phyloP scores from a whole-genome alignment of 768 basidiomycete genomes.

The Floccularia luteovirens region DNA sequence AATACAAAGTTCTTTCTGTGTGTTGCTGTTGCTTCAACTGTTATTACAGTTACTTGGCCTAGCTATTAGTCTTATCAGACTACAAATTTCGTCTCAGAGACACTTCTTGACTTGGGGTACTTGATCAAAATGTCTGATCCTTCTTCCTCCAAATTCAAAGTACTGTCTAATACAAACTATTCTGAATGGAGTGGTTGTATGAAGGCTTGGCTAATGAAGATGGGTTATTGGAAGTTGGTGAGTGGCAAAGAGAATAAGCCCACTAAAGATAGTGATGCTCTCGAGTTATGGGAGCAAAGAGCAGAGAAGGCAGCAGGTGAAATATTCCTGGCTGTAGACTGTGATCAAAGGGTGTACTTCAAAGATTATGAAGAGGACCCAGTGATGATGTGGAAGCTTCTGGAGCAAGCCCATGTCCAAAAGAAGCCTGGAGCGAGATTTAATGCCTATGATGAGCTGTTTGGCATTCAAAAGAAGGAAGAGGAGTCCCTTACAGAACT shows the following conservation, averaged over 20 bases:
- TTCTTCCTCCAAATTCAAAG: not conserved
- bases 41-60: too few species aligned
- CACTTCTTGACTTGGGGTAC: too few species aligned
- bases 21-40: too few species aligned
- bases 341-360: slow-evolving; percentile 11
- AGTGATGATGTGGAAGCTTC: slow-evolving; percentile 11
- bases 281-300: slow-evolving; percentile 1
- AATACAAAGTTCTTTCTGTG: too few species aligned
- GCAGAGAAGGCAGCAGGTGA: slow-evolving; percentile 11
- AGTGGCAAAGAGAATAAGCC: not conserved
- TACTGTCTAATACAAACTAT: not conserved
- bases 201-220: not conserved
- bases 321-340: slow-evolving; percentile 12
- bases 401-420: slow-evolving; percentile 11
- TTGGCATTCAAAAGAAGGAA: slow-evolving; percentile 10
- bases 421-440: slow-evolving; percentile 15
- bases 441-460: slow-evolving; percentile 11
- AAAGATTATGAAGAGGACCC: slow-evolving; percentile 13
- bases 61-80: too few species aligned
- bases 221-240: not conserved
- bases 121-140: too few species aligned
- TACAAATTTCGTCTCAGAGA: too few species aligned
- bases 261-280: not conserved
- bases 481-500: slow-evolving; percentile 10
- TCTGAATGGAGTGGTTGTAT: not conserved